Evolutionary conservation across 352 stramenopile genomes (phyloP).

Genomic region (Phytophthora kernoviae): DNA sequence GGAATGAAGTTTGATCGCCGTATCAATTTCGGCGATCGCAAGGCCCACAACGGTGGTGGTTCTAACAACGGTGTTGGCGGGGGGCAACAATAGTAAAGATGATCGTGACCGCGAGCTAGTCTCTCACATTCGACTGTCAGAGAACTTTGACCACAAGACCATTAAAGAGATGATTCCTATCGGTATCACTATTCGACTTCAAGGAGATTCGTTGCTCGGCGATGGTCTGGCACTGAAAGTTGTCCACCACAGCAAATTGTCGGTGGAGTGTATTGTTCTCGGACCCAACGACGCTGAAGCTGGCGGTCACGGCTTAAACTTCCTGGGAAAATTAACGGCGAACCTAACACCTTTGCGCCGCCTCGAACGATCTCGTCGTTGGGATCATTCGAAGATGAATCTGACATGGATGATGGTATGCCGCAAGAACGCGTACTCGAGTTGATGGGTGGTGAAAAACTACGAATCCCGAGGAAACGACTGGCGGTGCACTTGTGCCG

Average conservation of each 20-base stretch:
- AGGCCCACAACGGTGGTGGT: conserved; percentile 34
- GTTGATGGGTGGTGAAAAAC: conserved; percentile 82
- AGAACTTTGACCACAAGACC: conserved; percentile 91
- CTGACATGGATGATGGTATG: conserved; percentile 27
- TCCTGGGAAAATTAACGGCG: conserved; percentile 13
- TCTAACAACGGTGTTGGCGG: conserved; percentile 13
- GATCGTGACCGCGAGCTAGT: conserved; percentile 58
- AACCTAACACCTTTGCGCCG: conserved; percentile 24
- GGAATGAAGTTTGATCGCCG: conserved; percentile 88
- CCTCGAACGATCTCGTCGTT: conserved; percentile 43
- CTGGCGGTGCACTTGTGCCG: conserved; percentile 77
- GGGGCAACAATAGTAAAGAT: conserved; percentile 24
- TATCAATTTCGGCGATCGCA: conserved; percentile 77
- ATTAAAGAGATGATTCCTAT: conserved; percentile 91
- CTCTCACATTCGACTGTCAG: conserved; percentile 82
- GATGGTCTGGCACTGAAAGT: conserved; percentile 80
- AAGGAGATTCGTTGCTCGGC: conserved; percentile 80
- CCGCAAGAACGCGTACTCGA: conserved; percentile 71
- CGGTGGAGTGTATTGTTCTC: conserved; percentile 84
- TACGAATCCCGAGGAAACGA: conserved; percentile 77
- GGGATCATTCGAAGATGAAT: conserved; percentile 48
- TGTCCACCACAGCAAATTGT: conserved; percentile 83
- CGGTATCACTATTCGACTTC: conserved; percentile 79
- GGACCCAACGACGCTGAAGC: conserved; percentile 44
- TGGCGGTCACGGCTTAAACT: conserved; percentile 1